Percentiles rank a stretch among this genome's conserved stretches.
These are phyloP conservation scores for Rhizophagus sp. DNA, from an alignment of 192 early-diverging fungal genomes.

Conservation along the genomic window DNA sequence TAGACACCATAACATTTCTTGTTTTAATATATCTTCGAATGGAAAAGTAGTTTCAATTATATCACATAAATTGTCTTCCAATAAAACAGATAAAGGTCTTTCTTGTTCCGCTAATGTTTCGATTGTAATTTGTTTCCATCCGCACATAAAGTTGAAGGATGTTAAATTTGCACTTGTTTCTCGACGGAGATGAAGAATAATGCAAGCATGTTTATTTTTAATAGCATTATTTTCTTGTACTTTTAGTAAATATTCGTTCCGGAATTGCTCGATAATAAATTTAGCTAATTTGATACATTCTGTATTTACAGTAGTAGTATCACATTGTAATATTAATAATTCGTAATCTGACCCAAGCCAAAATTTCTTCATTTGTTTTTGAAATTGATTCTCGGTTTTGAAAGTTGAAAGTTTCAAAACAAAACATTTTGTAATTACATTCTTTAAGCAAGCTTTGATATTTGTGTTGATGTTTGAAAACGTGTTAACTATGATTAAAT, in stretches of 20 bases:
- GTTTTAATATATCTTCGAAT: slow-evolving; percentile 31
- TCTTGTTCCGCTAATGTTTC: slow-evolving; percentile 20
- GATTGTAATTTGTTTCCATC: slow-evolving; percentile 32
- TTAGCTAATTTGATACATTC: slow-evolving; percentile 33
- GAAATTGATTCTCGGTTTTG: slow-evolving; percentile 30
- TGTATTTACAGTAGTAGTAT: slow-evolving; percentile 12
- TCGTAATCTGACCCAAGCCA: slow-evolving; percentile 21
- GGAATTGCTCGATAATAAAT: slow-evolving; percentile 30
- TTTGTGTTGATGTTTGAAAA: slow-evolving; percentile 35
- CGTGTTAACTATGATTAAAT: slow-evolving; percentile 27
- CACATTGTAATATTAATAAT: slow-evolving; percentile 33
- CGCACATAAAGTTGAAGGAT: slow-evolving; percentile 31
- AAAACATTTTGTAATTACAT: neutral
- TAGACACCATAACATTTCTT: slow-evolving; percentile 34
- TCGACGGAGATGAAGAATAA: slow-evolving; percentile 29
- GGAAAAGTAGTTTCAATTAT: slow-evolving; percentile 21
- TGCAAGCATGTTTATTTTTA: slow-evolving; percentile 29
- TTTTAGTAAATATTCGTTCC: slow-evolving; percentile 25
- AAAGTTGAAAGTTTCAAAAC: slow-evolving; percentile 29
- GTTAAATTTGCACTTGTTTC: neutral
- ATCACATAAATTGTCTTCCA: slow-evolving; percentile 19
- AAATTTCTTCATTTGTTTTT: slow-evolving; percentile 23
- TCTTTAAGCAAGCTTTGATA: slow-evolving; percentile 2
- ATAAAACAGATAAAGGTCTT: slow-evolving; percentile 21
- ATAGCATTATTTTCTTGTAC: neutral